Base-by-base conservation (phyloP, 345 rosid species). In the Jatropha curcas region DNA sequence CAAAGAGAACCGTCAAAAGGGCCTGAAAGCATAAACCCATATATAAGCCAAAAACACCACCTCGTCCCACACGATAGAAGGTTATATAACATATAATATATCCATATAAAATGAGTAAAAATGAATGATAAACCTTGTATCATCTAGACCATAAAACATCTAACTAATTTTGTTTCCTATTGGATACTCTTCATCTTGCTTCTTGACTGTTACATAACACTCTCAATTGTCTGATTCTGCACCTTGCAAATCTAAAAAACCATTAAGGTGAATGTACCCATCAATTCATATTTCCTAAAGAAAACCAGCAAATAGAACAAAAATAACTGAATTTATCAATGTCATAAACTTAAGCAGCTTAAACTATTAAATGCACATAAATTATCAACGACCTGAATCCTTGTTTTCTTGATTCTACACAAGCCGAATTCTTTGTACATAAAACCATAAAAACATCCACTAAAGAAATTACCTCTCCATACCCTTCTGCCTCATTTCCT, bases 401-500 rank as follows among this genome's bases (percentile, higher is more conserved):
- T 22, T n/a, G 7, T 46, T 45, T 27, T 45, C 35, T 65, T 25
- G 67, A 43, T 43, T 64, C 68, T 41, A 57, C 22, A 7, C 20
- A 20, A 51, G 10, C 2, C 24, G 48, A 17, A 16, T 2, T 22
- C 30, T 10, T 30, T 66, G 24, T 14, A 33, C 45, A 1, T 24
- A 66, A 31, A 66, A 71, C 20, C 51, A 41, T 53, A 50, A 77
- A 27, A 16, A 17, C 46, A 28, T 19, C 14, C 46, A 35, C 8
- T 35, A 3, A 53, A 24, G 33, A 14, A 43, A 19, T 76, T 74
- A 90, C 95, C 93, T 88, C 73, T 76, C 75, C 60, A 20, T 43
- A 48, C 31, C 59, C 86, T 82, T 87, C 72, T 48, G 81, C 82
- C 52, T 82, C 79, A 88, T 75, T 79, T 88, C 86, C 62, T 80